Conservation (phyloP, 768 basidiomycete species). For the Tylopilus rubrobrunneus region DNA sequence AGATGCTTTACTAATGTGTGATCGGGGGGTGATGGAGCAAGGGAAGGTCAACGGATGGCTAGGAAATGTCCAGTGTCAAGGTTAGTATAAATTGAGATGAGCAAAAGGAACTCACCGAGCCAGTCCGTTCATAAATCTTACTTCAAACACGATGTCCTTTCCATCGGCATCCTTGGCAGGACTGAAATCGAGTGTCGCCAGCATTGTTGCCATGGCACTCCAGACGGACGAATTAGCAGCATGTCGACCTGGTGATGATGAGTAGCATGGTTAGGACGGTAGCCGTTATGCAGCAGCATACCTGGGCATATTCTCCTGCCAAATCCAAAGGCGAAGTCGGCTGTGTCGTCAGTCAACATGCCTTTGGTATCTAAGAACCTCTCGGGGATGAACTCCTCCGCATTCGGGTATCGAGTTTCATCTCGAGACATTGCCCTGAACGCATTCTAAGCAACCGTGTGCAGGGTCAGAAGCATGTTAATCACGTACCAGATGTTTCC, state of each 20-base stretch:
- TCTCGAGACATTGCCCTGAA: conserved; percentile 19
- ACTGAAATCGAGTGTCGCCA: conserved; percentile 19
- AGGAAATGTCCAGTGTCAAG: background rate
- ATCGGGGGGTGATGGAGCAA: conserved; percentile 11
- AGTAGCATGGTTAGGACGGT: background rate
- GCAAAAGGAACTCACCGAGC: conserved; percentile 4
- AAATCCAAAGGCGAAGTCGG: conserved; percentile 17
- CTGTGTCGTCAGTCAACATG: conserved; percentile 7
- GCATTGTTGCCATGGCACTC: conserved; percentile 16
- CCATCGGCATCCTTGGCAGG: conserved; percentile 8
- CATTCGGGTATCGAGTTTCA: conserved; percentile 16
- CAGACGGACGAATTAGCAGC: conserved; percentile 3
- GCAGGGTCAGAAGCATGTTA: background rate
- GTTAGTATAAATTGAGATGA: background rate
- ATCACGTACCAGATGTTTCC: conserved; percentile 12
- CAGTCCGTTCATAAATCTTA: conserved; percentile 1
- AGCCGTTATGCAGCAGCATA: background rate
- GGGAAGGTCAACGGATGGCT: conserved; percentile 15
- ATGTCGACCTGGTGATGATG: conserved; percentile 8
- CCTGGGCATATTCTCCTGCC: conserved; percentile 17
- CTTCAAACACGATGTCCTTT: conserved; percentile 4
- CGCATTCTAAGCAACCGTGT: background rate
- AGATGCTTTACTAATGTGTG: conserved; percentile 2
- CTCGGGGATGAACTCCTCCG: conserved; percentile 14
- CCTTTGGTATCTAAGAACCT: conserved; percentile 9